A percentile compares a stretch with the other conserved stretches of the same genome.
These are phyloP conservation scores for Phytophthora capsici DNA, from an alignment of 352 stramenopile species.

Conservation along the genomic window DNA sequence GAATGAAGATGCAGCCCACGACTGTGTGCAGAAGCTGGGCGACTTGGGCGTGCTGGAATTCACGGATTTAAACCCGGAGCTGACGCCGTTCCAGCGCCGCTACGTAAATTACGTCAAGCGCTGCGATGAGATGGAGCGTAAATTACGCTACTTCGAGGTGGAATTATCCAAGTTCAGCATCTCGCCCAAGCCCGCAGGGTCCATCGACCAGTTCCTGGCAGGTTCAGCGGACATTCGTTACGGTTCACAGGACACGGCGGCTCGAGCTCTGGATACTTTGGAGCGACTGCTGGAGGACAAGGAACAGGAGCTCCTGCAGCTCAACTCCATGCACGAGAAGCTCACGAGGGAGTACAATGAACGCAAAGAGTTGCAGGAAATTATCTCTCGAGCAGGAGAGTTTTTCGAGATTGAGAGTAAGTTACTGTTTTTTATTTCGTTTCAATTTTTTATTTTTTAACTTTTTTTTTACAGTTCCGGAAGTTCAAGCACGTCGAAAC, in stretches of 20 bases:
- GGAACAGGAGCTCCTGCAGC: conserved; percentile 95
- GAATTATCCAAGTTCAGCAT: conserved; percentile 97
- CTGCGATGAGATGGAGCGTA: conserved; percentile 99
- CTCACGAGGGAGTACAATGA: conserved; percentile 98
- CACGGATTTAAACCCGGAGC: conserved; percentile 98
- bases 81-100: conserved; percentile 98
- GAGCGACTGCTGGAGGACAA: conserved; percentile 97
- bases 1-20: conserved; percentile 97
- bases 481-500: conserved; percentile 54
- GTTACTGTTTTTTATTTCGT: conserved; percentile 10
- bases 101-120: conserved; percentile 99
- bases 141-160: conserved; percentile 96
- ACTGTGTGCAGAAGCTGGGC: conserved; percentile 97
- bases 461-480: conserved; percentile 46
- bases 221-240: conserved; percentile 81
- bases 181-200: conserved; percentile 65
- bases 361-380: conserved; percentile 88
- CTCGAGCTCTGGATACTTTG: conserved; percentile 93
- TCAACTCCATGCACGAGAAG: conserved; percentile 98
- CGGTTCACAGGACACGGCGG: conserved; percentile 80
- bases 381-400: conserved; percentile 77
- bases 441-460: neutral
- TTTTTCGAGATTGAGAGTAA: conserved; percentile 89
- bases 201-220: conserved; percentile 79
- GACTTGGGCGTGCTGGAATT: conserved; percentile 98